Evolutionary conservation across 176 grass and related monocot species (phyloP), one percentile per base, ranked within the genome.

Genomic region (Elaeis guineensis): DNA sequence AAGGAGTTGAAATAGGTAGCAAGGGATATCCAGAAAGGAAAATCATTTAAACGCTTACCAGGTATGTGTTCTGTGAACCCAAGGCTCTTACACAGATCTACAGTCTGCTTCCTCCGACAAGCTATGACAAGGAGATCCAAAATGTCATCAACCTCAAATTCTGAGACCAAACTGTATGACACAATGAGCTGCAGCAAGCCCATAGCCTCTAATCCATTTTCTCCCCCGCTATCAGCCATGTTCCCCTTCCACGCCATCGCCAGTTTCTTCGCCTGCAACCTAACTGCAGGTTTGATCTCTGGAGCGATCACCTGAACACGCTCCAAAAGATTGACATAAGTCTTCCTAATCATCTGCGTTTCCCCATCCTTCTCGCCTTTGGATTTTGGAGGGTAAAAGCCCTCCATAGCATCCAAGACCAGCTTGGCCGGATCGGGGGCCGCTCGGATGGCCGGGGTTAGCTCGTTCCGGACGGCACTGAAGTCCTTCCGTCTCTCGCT

Each of bases 341-440:
- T 75, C 35, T 14, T 44, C 35, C 35, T 11, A 44, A 44, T 44
- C 35, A 44, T 44, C 35, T 44, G 35, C 35, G 35, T 44, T 11
- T 11, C 25, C 74, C 74, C 75, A 53, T 51, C 25, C 57, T 23
- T 72, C 17, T 3, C 49, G 9, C 12, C 56, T 28, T 72, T 79
- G 12, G 1, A 12, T 44, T 26, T 32, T 2, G 6, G 23, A 15
- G 69, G 58, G 25, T 50, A 44, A 59, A 75, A 72, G 25, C 54
- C 9, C 57, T 71, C 69, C 63, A 82, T 49, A 3, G 74, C 62
- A 0, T 69, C 20, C 50, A 87, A 66, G 21, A 78, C 35, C 26
- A 82, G 58, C 52, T 76, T 65, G n/a, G 71, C 71, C 0, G 67
- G 75, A 6, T 87, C 75, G n/a, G 76, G 50, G 20, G 84, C 75